Conservation (phyloP, 495 filamentous ascomycete species). For the Aspergillus nidulans region DNA sequence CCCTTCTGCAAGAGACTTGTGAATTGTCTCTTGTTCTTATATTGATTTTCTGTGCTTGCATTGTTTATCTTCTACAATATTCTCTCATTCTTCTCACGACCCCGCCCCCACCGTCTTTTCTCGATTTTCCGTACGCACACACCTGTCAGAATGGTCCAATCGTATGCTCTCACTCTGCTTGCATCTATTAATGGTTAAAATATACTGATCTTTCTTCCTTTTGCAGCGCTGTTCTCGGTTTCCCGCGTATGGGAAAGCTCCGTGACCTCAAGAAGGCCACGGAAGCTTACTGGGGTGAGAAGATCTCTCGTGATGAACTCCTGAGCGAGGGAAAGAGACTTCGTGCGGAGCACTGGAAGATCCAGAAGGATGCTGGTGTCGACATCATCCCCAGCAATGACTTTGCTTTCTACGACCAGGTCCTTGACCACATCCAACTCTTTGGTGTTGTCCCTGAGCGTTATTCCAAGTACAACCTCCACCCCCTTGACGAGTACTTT, state of each 20-base stretch:
- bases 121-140: constrained; percentile 21
- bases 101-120: constrained; percentile 15
- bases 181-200: too few species aligned
- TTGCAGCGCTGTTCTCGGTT: constrained; percentile 63
- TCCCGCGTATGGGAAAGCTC: constrained; percentile 94
- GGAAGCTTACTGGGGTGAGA: constrained; percentile 94
- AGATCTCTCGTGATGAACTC: constrained; percentile 83
- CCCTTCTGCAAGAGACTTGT: constrained; percentile 16
- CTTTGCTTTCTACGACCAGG: constrained; percentile 98
- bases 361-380: constrained; percentile 96
- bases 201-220: constrained; percentile 15
- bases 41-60: not conserved
- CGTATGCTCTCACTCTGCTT: constrained; percentile 50
- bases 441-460: constrained; percentile 90
- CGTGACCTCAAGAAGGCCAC: constrained; percentile 99
- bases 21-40: constrained; percentile 17
- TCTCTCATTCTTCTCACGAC: constrained; percentile 16
- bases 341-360: constrained; percentile 94
- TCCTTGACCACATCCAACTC: constrained; percentile 97
- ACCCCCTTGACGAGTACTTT: constrained; percentile 93
- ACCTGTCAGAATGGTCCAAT: constrained; percentile 73
- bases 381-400: constrained; percentile 98
- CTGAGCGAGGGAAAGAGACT: constrained; percentile 93
- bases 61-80: constrained; percentile 11
- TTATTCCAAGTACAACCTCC: constrained; percentile 80